Evolutionary conservation across 1,284 basidiomycete species (phyloP), one percentile per base, ranked within the genome.

Genomic region (Trametes polyzona): DNA sequence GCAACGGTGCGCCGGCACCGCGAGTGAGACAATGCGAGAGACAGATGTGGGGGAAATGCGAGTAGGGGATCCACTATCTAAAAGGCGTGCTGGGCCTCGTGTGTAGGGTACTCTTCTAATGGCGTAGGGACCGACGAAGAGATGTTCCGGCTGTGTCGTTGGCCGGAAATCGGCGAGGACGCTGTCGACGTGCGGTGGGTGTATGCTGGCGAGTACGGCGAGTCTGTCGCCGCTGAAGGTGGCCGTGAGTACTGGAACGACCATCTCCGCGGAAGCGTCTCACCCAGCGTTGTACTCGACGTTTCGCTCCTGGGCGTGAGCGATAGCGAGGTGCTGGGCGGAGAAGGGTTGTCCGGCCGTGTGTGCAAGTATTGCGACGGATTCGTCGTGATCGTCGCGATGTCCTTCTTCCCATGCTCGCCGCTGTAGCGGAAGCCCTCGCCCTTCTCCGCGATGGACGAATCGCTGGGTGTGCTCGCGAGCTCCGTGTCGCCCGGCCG

Each of bases 331-430:
- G 63, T 67, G 36, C 63, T 60, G 3, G 65, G 66, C 6, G 65
- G 66, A 10, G 83, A 83, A 0, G 85, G 83, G 59, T 86, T 86
- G 36, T 71, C 65, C 2, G 83, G 81, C 35, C 83, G 76, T 19
- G 59, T 58, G 30, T 71, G 62, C 41, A 67, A 61, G 30, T 64
- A 59, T 26, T 66, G 64, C 55, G 61, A 59, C 32, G 57, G 55
- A 52, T 59, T 55, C 52, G 65, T 65, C 40, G 65, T 62, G 40
- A 63, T 53, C 12, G 60, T 43, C 16, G 43, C 27, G 47, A 52
- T 42, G 47, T 65, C 54, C 52, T 72, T 74, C 62, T 77, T 74
- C 17, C 70, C 53, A 52, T 61, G 58, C 24, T 59, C 62, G 23
- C 24, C 43, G 12, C 35, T 39, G 40, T 33, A 24, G 8, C 19